Percentiles rank a stretch among this genome's conserved stretches.
Evolutionary conservation across 75 land plant genomes (phyloP).

Genomic region (Gnetum montanum): DNA sequence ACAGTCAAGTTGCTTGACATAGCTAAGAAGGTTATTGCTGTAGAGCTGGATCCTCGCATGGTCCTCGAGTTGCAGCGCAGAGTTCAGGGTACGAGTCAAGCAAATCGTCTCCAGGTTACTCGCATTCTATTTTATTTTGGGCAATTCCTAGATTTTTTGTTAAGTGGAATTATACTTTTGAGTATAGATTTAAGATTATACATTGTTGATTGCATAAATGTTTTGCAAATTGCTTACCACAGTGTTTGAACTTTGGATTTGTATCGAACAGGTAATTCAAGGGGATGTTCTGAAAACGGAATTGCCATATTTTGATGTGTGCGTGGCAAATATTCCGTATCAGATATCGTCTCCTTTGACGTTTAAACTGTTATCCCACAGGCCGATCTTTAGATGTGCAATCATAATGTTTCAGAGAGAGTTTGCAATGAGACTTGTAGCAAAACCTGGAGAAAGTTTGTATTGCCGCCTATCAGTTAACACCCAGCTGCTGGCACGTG

Average conservation of each 20-base stretch:
- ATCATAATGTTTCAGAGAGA: slow-evolving; percentile 93
- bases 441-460: slow-evolving; percentile 76
- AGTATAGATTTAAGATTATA: background rate
- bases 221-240: background rate
- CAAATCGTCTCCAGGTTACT: slow-evolving; percentile 52
- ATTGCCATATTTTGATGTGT: slow-evolving; percentile 91
- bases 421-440: slow-evolving; percentile 91
- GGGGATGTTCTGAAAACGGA: slow-evolving; percentile 86
- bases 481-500: slow-evolving; percentile 74
- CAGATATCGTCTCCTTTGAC: slow-evolving; percentile 95
- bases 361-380: slow-evolving; percentile 69
- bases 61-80: slow-evolving; percentile 78
- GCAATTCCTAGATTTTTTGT: background rate
- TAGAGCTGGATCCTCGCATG: slow-evolving; percentile 91
- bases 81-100: slow-evolving; percentile 69
- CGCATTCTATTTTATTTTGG: background rate
- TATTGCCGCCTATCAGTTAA: slow-evolving; percentile 95
- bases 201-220: background rate
- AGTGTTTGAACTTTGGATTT: background rate
- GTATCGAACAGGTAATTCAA: slow-evolving; percentile 64
- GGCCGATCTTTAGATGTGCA: slow-evolving; percentile 78
- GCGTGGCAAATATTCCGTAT: slow-evolving; percentile 96
- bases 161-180: background rate
- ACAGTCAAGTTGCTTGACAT: slow-evolving; percentile 85
- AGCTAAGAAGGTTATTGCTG: slow-evolving; percentile 75